Evolutionary conservation across 2,329 filamentous ascomycete genomes (phyloP), one percentile per base, ranked within the genome.

Genomic region (Fusarium hainanense): DNA sequence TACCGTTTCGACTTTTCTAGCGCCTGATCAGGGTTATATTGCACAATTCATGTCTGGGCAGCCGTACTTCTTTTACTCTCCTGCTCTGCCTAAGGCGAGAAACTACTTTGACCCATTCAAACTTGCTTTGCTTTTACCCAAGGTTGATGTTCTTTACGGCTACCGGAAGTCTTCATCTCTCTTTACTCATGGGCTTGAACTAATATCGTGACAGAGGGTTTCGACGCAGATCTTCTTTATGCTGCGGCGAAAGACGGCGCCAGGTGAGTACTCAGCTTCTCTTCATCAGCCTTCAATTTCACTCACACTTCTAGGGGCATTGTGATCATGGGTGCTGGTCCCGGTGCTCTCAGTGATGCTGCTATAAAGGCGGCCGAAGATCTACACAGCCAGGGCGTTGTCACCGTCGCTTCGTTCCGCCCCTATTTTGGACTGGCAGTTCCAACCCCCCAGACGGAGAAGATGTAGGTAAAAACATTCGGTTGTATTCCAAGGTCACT

Each of bases 1-100:
- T 75, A 82, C 48, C 0, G 79, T 88, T 30, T 87, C 89, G 68
- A 89, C 87, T 3, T 89, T 90, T 82, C 84, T 83, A 70, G 80
- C 84, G 0, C 77, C 79, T 14, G 87, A 89, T 76, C 80, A 82
- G 71, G 85, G 87, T 1, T 61, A 57, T 7, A 30, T 72, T 2
- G 68, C 65, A 4, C 52, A 48, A 2, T 67, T 88, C 71, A 81
- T 87, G 61, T 83, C 84, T 47, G 81, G 85, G n/a, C 79, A 83
- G 8, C 85, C 85, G 0, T 86, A 83, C 69, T 88, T 87, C 77
- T 88, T 83, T 77, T 88, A 82, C 64, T 81, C 79, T 6, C 77
- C 85, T 0, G 77, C 82, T 0, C 77, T 77, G 14, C 82, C 85
- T 18, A 80, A 80, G 34, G 79, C 79, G 11, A 78, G 82, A 60